Conservation (phyloP, 2,329 filamentous ascomycete species). For the Byssochlamys sp. region DNA sequence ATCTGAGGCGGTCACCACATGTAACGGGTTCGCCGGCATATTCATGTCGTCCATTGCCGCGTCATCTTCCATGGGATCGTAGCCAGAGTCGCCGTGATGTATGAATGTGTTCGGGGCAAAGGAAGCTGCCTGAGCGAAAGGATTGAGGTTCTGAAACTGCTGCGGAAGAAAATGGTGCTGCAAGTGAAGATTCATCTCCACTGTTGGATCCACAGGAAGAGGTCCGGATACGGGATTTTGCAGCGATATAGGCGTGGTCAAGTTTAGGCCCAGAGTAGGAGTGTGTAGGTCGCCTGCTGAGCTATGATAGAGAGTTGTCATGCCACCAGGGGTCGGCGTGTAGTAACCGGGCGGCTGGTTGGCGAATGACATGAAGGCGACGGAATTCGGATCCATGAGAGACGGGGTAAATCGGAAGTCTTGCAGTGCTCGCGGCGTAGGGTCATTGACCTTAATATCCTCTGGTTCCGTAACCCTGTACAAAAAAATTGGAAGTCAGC, state of each 20-base stretch:
- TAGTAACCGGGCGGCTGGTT: conserved; percentile 77
- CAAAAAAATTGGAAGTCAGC: not conserved
- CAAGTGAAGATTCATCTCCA: conserved; percentile 63
- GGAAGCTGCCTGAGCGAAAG: conserved; percentile 53
- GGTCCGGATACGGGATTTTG: conserved; percentile 56
- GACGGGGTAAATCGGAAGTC: conserved; percentile 89
- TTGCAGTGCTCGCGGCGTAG: conserved; percentile 67
- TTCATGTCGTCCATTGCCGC: conserved; percentile 53
- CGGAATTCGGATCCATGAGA: conserved; percentile 74
- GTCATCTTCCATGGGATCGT: conserved; percentile 68
- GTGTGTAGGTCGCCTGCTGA: conserved; percentile 83
- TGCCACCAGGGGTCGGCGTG: conserved; percentile 73
- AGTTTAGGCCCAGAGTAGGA: conserved; percentile 61
- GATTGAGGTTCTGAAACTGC: conserved; percentile 58
- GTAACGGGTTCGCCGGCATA: conserved; percentile 45
- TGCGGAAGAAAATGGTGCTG: conserved; percentile 48
- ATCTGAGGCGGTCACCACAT: conserved; percentile 27
- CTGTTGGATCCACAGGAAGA: conserved; percentile 50
- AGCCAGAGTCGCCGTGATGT: conserved; percentile 66
- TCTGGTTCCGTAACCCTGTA: conserved; percentile 39
- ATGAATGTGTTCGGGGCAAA: conserved; percentile 74
- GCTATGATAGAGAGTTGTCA: conserved; percentile 65
- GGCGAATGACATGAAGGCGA: conserved; percentile 67
- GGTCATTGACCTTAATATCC: conserved; percentile 65
- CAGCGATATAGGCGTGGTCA: conserved; percentile 74